Conservation (phyloP, 306 rosid genomes). For the Inga laurina region DNA sequence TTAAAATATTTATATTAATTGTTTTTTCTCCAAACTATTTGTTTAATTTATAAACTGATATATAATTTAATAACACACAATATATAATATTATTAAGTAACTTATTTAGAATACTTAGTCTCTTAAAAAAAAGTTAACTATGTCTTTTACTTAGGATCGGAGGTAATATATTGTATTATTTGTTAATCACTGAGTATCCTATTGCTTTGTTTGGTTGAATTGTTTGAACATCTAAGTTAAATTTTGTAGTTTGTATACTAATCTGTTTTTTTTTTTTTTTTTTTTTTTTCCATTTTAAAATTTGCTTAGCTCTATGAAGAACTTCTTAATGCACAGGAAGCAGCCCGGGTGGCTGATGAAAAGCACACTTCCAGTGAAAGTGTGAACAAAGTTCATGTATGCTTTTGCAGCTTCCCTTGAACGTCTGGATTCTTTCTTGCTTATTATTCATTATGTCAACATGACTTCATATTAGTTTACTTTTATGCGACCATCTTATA, state of each 20-base stretch:
- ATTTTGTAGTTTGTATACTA: conserved; percentile 16
- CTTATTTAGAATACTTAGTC: too few relatives aligned
- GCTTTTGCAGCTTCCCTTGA: conserved; percentile 30
- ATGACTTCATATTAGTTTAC: conserved; percentile 14
- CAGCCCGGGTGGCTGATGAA: conserved; percentile 62
- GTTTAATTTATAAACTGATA: too few relatives aligned
- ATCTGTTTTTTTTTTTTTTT: conserved; percentile 24
- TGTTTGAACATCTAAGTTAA: conserved; percentile 9
- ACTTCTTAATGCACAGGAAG: conserved; percentile 65
- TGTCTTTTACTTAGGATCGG: too few relatives aligned
- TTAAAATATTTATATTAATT: too few relatives aligned
- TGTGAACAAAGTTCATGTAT: conserved; percentile 39
- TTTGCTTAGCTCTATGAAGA: conserved; percentile 64
- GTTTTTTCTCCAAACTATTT: too few relatives aligned
- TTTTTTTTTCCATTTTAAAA: not conserved
- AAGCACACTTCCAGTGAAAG: conserved; percentile 48
- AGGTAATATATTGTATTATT: not conserved
- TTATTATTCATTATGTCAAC: not conserved
- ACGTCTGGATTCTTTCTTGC: conserved; percentile 17
- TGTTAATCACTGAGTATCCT: not conserved
- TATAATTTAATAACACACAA: too few relatives aligned
- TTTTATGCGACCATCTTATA: conserved; percentile 5
- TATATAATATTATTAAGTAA: too few relatives aligned
- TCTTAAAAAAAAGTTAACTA: too few relatives aligned
- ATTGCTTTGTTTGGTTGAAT: conserved; percentile 18